Evolutionary conservation across 2,329 filamentous ascomycete genomes (phyloP).

Genomic region (Fusarium sp.): DNA sequence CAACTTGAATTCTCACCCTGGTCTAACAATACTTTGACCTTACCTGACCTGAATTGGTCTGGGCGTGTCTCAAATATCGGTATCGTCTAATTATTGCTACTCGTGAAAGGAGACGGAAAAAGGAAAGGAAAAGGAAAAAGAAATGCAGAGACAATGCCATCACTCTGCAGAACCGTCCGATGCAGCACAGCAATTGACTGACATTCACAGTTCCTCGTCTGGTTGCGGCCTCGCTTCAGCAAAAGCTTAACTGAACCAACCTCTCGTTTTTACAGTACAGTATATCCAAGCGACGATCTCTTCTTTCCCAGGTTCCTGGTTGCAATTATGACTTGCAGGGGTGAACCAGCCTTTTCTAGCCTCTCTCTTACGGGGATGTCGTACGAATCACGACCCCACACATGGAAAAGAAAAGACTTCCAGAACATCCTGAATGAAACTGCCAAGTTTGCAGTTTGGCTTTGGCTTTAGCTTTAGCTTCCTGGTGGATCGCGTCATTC

Average conservation of each 20-base stretch:
- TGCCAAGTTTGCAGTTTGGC: slow-evolving; percentile 21
- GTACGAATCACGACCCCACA: not conserved
- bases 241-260: slow-evolving; percentile 9
- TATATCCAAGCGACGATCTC: not conserved
- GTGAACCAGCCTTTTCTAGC: slow-evolving; percentile 19
- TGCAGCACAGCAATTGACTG: not conserved
- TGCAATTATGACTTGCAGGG: slow-evolving; percentile 10
- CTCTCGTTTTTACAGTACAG: not conserved
- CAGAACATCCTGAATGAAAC: slow-evolving; percentile 14
- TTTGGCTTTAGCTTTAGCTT: not conserved
- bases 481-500: slow-evolving; percentile 1
- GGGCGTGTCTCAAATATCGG: slow-evolving; percentile 17
- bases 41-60: slow-evolving; percentile 3
- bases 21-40: not conserved
- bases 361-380: not conserved
- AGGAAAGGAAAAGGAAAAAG: not conserved
- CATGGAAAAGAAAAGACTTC: slow-evolving; percentile 21
- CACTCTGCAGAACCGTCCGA: not conserved
- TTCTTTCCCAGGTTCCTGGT: slow-evolving; percentile 12
- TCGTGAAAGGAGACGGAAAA: not conserved
- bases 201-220: not conserved
- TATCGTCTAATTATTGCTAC: not conserved
- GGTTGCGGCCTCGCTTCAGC: not conserved
- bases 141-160: not conserved
- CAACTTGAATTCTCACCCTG: not conserved